phyloP scores from a whole-genome alignment of 2,329 filamentous ascomycete species.

The Diaporthe sp. region DNA sequence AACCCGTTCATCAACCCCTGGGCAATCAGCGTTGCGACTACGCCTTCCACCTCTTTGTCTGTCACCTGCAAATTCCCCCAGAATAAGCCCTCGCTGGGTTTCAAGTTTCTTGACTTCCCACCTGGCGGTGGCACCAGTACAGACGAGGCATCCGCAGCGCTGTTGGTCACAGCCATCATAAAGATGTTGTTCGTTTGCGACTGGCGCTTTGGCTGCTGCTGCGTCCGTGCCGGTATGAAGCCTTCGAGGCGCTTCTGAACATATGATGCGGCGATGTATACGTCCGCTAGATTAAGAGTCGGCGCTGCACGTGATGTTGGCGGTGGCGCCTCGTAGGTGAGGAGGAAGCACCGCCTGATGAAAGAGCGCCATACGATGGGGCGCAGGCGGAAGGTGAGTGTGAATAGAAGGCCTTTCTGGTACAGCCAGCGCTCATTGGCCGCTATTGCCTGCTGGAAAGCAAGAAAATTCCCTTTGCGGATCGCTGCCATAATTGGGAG shows the following conservation, averaged over 20 bases:
- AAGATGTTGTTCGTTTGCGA: slow-evolving; percentile 65
- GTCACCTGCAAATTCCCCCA: slow-evolving; percentile 74
- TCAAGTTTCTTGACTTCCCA: slow-evolving; percentile 62
- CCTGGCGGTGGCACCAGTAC: slow-evolving; percentile 65
- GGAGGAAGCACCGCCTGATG: slow-evolving; percentile 81
- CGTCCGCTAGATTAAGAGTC: slow-evolving; percentile 79
- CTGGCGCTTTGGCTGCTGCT: slow-evolving; percentile 48
- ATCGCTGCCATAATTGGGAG: slow-evolving; percentile 81
- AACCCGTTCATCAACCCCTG: slow-evolving; percentile 89
- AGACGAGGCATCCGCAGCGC: slow-evolving; percentile 51
- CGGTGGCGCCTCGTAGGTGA: slow-evolving; percentile 79
- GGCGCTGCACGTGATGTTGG: slow-evolving; percentile 74
- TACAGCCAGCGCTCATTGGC: slow-evolving; percentile 80
- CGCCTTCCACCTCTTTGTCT: slow-evolving; percentile 79
- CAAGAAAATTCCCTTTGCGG: slow-evolving; percentile 78
- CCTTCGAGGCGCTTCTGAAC: slow-evolving; percentile 76
- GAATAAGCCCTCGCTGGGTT: slow-evolving; percentile 72
- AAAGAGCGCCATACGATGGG: slow-evolving; percentile 88
- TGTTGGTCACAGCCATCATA: slow-evolving; percentile 66
- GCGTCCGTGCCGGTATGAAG: slow-evolving; percentile 59
- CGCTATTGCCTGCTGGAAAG: slow-evolving; percentile 79
- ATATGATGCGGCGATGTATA: slow-evolving; percentile 74
- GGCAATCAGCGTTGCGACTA: slow-evolving; percentile 81
- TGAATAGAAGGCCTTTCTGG: slow-evolving; percentile 80
- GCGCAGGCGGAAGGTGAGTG: slow-evolving; percentile 82